These are phyloP conservation scores for Starmera quercuum DNA, from an alignment of 805 yeast species.

Conservation along the genomic window DNA sequence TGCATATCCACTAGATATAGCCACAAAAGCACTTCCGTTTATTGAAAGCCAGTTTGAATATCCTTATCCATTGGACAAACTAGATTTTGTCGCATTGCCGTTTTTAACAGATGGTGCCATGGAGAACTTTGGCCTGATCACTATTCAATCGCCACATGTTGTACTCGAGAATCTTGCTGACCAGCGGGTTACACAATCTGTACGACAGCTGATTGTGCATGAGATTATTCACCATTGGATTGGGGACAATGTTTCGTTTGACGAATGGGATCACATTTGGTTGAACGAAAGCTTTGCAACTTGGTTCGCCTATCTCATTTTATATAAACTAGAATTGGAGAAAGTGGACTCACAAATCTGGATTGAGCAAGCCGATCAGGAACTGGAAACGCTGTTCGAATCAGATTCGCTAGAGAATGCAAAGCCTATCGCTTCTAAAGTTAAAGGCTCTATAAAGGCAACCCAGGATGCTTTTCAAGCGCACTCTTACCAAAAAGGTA, in stretches of 20 bases:
- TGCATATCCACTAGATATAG: conserved; percentile 40
- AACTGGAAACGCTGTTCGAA: conserved; percentile 26
- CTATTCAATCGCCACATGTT: conserved; percentile 46
- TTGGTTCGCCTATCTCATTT: conserved; percentile 48
- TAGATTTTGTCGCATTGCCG: conserved; percentile 65
- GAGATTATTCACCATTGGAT: conserved; percentile 78
- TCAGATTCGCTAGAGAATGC: conserved; percentile 25
- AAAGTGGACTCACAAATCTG: conserved; percentile 23
- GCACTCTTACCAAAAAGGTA: conserved; percentile 52
- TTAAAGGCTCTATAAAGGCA: conserved; percentile 23
- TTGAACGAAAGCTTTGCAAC: conserved; percentile 76
- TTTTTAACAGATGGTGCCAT: conserved; percentile 71
- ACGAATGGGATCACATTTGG: conserved; percentile 65
- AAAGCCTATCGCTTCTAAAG: conserved; percentile 28
- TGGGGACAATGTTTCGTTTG: conserved; percentile 62
- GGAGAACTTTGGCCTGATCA: conserved; percentile 72
- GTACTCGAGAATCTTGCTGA: conserved; percentile 26
- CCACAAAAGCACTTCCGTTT: conserved; percentile 39
- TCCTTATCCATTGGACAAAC: conserved; percentile 50
- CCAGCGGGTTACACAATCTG: conserved; percentile 20
- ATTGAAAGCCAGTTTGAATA: conserved; percentile 36
- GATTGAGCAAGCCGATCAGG: conserved; percentile 22
- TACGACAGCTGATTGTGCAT: conserved; percentile 57
- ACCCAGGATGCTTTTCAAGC: conserved; percentile 42
- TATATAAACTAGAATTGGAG: conserved; percentile 23